Base-by-base conservation (phyloP, 139 green algal genomes). In the Ulvella scutata region DNA sequence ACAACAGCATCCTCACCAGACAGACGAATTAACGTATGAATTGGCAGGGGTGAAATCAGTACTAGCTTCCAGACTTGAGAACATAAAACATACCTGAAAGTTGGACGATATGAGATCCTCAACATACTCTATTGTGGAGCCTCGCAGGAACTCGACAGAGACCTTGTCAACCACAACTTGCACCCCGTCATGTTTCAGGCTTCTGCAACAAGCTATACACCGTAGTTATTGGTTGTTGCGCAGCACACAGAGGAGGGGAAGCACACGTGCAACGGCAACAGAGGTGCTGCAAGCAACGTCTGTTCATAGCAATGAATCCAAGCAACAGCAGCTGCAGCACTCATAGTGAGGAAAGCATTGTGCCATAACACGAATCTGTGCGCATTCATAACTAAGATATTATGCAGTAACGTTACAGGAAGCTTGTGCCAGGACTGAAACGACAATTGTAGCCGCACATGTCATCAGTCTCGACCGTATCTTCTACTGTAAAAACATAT, bases 401-500 rank as follows among this genome's bases (percentile, higher is more conserved):
- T 10, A 35, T 23, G 17, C 23, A 73, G 61, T 13, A 35, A 13
- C 21, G 33, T 31, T n/a, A 31, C 33, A 73, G 13, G 61, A 26
- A 23, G 33, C n/a, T 23, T 73, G 61, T 73, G 13, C n/a, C 33
- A 26, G 23, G 17, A 61, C 20, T 61, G 43, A 61, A 26, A 20
- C 21, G 21, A 26, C 43, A 61, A 61, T 26, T 26, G 21, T 20
- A 61, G 9, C 29, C 76, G 23, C 73, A 88, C 87, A 77, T 75
- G 62, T 92, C 86, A 36, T 86, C 85, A 9, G 75, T 21, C 2
- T 81, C 73, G 7, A 75, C 60, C 3, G 51, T 20, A 28, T 80
- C 73, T 35, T 93, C 92, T 9, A 97, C 72, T 3, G 75, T 79
- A 61, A 98, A 97, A 33, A 86, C 87, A 77, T 98, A 98, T 77